Base-by-base conservation (phyloP, 73 alveolate genomes). In the Paramecium bursaria region DNA sequence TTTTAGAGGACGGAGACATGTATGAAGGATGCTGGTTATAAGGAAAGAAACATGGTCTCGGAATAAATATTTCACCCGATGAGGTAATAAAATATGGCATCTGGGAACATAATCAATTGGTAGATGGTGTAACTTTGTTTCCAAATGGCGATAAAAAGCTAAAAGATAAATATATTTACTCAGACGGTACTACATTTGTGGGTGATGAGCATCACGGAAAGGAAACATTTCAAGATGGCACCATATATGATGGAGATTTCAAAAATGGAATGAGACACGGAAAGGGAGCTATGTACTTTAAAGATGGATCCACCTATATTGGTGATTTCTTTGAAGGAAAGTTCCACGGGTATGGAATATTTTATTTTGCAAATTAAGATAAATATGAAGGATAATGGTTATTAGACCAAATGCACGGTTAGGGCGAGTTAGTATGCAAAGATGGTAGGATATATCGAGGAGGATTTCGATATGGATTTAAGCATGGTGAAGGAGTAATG, bases 361-460 rank as follows among this genome's bases (percentile, higher is more conserved):
- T 79, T n/a, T 53, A 54, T 39, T 54, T 48, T 22, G 11, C 17
- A 21, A 79, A 79, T 31, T 39, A 54, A 30, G 17, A 35, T 39
- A 73, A 47, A 4, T 85, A 85, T 85, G 79, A 85, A 27, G 91
- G 91, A 27, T 31, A 73, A 9, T 73, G 75, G 75, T 53, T 57
- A 9, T 13, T 23, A 29, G 86, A 67, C 1, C 15, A 77, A 23
- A 87, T 86, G 75, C 74, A 53, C 74, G 93, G 87, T 10, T 27
- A 29, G 27, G 98, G 98, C 4, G 61, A 75, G 3, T 82, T 82
- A 73, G 75, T 61, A 60, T 95, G 94, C 92, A 82, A 90, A 21
- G 97, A 90, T 79, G 97, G 97, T 13, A 90, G 95, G 54, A 50
- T 51, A 17, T 95, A 95, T 86, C 90, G 75, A 61, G 99, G 99